phyloP scores from a whole-genome alignment of 345 rosid species.

The Reutealis trisperma region DNA sequence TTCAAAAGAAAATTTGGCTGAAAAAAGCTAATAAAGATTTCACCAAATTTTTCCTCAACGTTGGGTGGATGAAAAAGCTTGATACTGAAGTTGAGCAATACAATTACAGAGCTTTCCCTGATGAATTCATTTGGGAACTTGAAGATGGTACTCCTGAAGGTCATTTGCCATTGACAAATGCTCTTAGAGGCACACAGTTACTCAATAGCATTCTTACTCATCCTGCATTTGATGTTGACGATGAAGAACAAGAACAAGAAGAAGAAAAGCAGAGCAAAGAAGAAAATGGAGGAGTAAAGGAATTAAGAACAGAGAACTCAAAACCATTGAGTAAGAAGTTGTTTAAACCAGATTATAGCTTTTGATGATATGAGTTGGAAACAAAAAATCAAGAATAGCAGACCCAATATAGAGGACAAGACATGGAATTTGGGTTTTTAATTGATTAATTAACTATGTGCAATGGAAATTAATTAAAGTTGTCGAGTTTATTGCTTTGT shows the following conservation, averaged over 20 bases:
- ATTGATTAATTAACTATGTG: background rate
- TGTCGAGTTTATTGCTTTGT: background rate
- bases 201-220: constrained; percentile 67
- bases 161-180: constrained; percentile 91
- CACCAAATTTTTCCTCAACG: constrained; percentile 66
- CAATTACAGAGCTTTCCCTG: constrained; percentile 82
- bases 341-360: constrained; percentile 29
- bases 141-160: constrained; percentile 73
- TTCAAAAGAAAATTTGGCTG: constrained; percentile 69
- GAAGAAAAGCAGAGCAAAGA: constrained; percentile 6
- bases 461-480: background rate
- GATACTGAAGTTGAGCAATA: constrained; percentile 82
- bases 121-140: constrained; percentile 84
- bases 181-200: constrained; percentile 82
- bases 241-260: constrained; percentile 34
- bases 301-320: background rate
- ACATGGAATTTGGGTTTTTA: background rate
- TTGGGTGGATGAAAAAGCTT: constrained; percentile 97
- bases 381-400: background rate
- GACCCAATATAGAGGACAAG: background rate
- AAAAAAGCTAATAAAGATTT: constrained; percentile 61
- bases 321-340: constrained; percentile 17
- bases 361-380: background rate
- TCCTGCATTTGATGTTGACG: constrained; percentile 60
- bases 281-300: constrained; percentile 13